A percentile compares a stretch with the other conserved stretches of the same genome.
Conservation (phyloP, 176 grass and related monocot genomes). For the Bothriochloa decipiens region DNA sequence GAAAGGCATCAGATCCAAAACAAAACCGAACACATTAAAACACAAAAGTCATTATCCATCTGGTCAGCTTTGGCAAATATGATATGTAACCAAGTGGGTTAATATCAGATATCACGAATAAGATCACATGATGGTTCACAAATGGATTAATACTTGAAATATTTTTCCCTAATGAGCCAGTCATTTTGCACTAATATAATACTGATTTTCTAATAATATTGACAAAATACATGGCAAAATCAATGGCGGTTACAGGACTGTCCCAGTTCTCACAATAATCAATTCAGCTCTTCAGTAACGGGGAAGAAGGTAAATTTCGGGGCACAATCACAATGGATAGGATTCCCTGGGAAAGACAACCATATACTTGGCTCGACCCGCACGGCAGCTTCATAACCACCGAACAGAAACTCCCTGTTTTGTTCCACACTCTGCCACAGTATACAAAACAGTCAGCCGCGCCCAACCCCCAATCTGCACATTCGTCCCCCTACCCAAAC, state of each 20-base stretch:
- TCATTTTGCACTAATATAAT: not conserved
- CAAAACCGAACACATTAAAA: constrained; percentile 13
- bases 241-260: not conserved
- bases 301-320: not conserved
- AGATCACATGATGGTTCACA: not conserved
- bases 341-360: not conserved
- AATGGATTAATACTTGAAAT: not conserved
- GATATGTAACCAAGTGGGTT: not conserved
- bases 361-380: not conserved
- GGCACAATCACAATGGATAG: not conserved
- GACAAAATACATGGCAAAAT: not conserved
- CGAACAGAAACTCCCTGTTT: not conserved
- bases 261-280: not conserved
- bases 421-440: not conserved
- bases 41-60: not conserved
- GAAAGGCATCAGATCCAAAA: not conserved
- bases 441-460: not conserved
- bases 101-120: not conserved
- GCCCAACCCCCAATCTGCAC: not conserved
- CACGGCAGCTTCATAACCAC: not conserved
- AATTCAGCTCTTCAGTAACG: not conserved
- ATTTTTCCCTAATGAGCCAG: not conserved
- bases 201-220: not conserved
- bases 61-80: not conserved
- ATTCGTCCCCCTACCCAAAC: not conserved